These are phyloP conservation scores for Thraustochytrium aureum DNA, from an alignment of 352 stramenopile genomes.

Conservation along the genomic window DNA sequence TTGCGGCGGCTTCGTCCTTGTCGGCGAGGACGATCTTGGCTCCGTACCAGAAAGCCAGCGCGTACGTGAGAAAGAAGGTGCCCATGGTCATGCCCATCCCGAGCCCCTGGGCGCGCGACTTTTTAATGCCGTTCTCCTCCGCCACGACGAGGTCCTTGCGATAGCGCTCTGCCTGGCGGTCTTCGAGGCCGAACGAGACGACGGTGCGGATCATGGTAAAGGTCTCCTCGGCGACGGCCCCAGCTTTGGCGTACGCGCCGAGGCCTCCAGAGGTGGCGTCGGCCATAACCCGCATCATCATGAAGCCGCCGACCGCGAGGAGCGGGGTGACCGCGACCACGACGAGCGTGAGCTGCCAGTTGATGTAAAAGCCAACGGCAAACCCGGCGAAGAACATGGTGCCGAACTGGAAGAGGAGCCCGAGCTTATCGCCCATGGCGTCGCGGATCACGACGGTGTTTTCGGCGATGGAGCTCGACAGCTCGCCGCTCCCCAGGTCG, in stretches of 20 bases:
- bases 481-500: conserved; percentile 32
- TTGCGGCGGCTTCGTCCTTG: conserved; percentile 47
- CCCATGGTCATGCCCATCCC: conserved; percentile 57
- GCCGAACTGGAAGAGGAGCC: conserved; percentile 58
- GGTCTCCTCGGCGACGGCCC: conserved; percentile 61
- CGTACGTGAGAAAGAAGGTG: conserved; percentile 66
- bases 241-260: conserved; percentile 61
- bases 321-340: conserved; percentile 68
- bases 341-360: conserved; percentile 69
- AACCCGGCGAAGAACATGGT: conserved; percentile 69
- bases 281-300: conserved; percentile 57
- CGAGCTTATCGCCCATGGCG: conserved; percentile 56
- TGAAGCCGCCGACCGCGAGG: conserved; percentile 59
- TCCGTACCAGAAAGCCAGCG: conserved; percentile 84
- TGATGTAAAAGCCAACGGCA: conserved; percentile 66
- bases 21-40: conserved; percentile 80
- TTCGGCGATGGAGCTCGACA: conserved; percentile 41
- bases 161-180: conserved; percentile 11
- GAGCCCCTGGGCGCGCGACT: conserved; percentile 57
- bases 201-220: conserved; percentile 63
- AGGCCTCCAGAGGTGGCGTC: conserved; percentile 56
- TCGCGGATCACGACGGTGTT: conserved; percentile 59
- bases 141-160: conserved; percentile 54
- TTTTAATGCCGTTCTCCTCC: conserved; percentile 63
- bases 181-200: conserved; percentile 57